Evolutionary conservation across 2,329 filamentous ascomycete genomes (phyloP).

Genomic region (Nannizzia gypsea): DNA sequence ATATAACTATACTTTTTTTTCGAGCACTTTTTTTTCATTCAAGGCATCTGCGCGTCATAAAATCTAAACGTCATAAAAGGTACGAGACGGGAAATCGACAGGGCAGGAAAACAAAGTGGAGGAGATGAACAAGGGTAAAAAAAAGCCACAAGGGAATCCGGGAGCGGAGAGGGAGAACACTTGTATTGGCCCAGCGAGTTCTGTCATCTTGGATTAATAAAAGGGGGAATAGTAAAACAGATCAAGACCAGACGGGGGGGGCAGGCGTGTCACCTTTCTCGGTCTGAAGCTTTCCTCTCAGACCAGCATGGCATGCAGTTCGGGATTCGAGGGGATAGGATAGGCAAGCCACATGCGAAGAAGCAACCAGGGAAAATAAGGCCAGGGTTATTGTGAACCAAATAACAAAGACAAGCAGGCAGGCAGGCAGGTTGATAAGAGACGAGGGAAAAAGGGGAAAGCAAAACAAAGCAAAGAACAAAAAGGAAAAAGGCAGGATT

Average conservation of each 20-base stretch:
- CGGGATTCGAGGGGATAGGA: no score
- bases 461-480: not conserved
- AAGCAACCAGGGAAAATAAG: not conserved
- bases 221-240: slow-evolving; percentile 3
- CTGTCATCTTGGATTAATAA: not conserved
- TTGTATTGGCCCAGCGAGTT: slow-evolving; percentile 5
- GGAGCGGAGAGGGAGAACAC: not conserved
- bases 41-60: slow-evolving; percentile 3
- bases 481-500: not conserved
- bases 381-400: not conserved
- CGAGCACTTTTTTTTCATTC: slow-evolving; percentile 1
- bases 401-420: not conserved
- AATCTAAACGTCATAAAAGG: slow-evolving; percentile 6
- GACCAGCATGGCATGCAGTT: not conserved
- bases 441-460: not conserved
- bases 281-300: slow-evolving; percentile 2
- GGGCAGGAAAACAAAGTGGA: not conserved
- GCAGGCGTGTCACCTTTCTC: not conserved
- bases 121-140: not conserved
- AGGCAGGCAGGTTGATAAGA: not conserved
- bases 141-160: slow-evolving; percentile 2
- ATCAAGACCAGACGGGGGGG: not conserved
- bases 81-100: not conserved
- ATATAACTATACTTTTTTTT: not conserved
- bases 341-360: not conserved